These are phyloP conservation scores for Ophiocordyceps polyrhachis-furcata DNA, from an alignment of 2,329 filamentous ascomycete genomes.

Conservation along the genomic window DNA sequence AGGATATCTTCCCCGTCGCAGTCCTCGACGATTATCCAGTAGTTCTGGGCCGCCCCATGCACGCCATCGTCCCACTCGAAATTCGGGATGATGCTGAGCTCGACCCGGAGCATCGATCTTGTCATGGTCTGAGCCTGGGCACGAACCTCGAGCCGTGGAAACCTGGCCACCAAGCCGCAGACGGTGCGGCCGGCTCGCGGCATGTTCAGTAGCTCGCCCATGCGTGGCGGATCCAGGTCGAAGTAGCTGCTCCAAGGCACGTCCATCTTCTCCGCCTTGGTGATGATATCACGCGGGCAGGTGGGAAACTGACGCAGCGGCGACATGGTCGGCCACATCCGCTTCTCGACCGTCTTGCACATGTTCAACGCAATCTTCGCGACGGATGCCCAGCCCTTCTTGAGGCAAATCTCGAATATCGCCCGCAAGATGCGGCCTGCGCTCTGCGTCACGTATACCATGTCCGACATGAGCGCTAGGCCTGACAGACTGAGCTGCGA, in stretches of 20 bases:
- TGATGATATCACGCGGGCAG: conserved; percentile 69
- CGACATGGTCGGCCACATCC: conserved; percentile 99
- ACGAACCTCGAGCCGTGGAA: conserved; percentile 80
- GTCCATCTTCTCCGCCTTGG: conserved; percentile 87
- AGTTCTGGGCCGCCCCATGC: conserved; percentile 76
- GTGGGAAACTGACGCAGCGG: conserved; percentile 76
- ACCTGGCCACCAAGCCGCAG: conserved; percentile 75
- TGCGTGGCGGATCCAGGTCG: conserved; percentile 84
- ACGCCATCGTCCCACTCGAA: conserved; percentile 89
- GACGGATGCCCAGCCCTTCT: conserved; percentile 89
- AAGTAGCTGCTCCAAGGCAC: conserved; percentile 90
- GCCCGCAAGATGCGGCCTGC: conserved; percentile 89
- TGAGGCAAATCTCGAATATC: conserved; percentile 92
- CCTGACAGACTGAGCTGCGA: conserved; percentile 88
- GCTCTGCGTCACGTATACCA: conserved; percentile 97
- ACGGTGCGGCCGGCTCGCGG: conserved; percentile 75
- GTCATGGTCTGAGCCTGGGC: conserved; percentile 92
- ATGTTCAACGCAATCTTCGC: conserved; percentile 83
- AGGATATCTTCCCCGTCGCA: conserved; percentile 93
- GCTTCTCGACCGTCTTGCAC: conserved; percentile 98
- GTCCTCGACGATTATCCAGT: conserved; percentile 96
- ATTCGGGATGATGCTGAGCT: conserved; percentile 79
- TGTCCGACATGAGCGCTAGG: conserved; percentile 88
- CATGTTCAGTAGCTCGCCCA: conserved; percentile 86
- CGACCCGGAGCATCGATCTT: conserved; percentile 75